Evolutionary conservation across 2,329 filamentous ascomycete species (phyloP).

Genomic region (Coleophoma cylindrospora): DNA sequence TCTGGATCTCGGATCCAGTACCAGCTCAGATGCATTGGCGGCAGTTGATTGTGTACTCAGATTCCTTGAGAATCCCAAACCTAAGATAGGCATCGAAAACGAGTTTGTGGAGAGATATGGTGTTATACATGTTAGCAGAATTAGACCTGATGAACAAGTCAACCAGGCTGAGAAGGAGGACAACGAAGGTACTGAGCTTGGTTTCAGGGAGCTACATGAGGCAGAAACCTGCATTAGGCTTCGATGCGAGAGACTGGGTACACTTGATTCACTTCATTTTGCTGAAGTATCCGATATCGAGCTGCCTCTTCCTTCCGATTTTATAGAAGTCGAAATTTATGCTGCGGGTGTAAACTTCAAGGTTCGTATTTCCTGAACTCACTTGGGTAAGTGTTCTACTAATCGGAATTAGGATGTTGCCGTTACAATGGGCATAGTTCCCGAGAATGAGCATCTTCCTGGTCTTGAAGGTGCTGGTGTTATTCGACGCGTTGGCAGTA

Average conservation of each 20-base stretch:
- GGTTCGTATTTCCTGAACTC: slow-evolving; percentile 3
- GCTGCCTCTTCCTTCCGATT: slow-evolving; percentile 8
- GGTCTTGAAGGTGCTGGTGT: slow-evolving; percentile 22
- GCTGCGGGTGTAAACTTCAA: slow-evolving; percentile 14
- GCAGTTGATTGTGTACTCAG: slow-evolving; percentile 4
- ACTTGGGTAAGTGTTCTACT: background rate
- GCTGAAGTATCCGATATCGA: slow-evolving; percentile 2
- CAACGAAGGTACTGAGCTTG: slow-evolving; percentile 5
- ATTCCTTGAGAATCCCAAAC: background rate
- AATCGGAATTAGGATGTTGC: slow-evolving; percentile 3
- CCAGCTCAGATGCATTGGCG: background rate
- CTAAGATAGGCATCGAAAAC: slow-evolving; percentile 9
- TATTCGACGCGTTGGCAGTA: slow-evolving; percentile 18
- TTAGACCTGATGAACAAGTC: slow-evolving; percentile 20
- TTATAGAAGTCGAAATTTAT: slow-evolving; percentile 16
- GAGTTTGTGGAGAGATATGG: slow-evolving; percentile 26
- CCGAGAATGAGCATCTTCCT: slow-evolving; percentile 6
- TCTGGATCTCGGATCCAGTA: slow-evolving; percentile 8
- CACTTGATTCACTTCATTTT: slow-evolving; percentile 5
- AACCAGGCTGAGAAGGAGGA: slow-evolving; percentile 17
- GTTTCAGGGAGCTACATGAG: slow-evolving; percentile 2
- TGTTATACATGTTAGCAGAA: slow-evolving; percentile 16
- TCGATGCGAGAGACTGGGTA: slow-evolving; percentile 5
- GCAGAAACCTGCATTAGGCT: slow-evolving; percentile 1
- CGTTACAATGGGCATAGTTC: slow-evolving; percentile 16